Percentiles rank a stretch among this genome's conserved stretches.
phyloP scores from a whole-genome alignment of 1,139 yeast species.

The Saccharomyces hybrid region DNA sequence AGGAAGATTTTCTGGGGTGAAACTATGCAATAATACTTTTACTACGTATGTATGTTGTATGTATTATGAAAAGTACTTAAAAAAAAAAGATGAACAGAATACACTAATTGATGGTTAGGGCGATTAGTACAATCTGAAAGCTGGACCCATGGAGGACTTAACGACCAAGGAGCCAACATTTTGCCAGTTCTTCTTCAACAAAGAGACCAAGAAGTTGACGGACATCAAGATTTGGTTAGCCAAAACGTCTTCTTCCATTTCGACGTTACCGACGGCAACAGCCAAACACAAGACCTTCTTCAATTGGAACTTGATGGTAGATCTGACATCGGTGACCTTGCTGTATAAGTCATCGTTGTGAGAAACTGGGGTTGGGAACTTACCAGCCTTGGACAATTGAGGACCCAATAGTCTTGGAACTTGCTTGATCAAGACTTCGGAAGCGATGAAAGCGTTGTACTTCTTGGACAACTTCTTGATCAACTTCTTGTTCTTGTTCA shows the following conservation, averaged over 20 bases:
- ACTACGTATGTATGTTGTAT: neutral
- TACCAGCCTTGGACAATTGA: conserved; percentile 99
- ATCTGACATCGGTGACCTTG: conserved; percentile 95
- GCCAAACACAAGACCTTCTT: conserved; percentile 94
- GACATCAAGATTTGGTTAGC: conserved; percentile 99
- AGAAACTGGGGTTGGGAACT: conserved; percentile 99
- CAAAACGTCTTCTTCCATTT: conserved; percentile 94
- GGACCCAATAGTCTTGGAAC: conserved; percentile 99
- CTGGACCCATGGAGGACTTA: conserved; percentile 99
- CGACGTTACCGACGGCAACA: conserved; percentile 96
- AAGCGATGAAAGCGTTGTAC: conserved; percentile 99
- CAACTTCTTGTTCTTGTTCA: conserved; percentile 99
- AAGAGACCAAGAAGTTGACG: conserved; percentile 97
- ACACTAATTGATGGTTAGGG: too few relatives aligned
- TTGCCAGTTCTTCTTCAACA: conserved; percentile 99
- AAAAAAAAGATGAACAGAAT: neutral
- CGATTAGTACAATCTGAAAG: conserved; percentile 94
- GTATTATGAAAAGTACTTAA: neutral
- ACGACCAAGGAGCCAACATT: conserved; percentile 98
- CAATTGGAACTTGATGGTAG: conserved; percentile 99
- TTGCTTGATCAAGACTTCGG: conserved; percentile 98
- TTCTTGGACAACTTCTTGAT: conserved; percentile 99
- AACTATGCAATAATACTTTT: neutral
- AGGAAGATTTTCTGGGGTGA: neutral
- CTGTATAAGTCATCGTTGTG: conserved; percentile 97